Evolutionary conservation across 2,329 filamentous ascomycete genomes (phyloP).

Genomic region (Aspergillus costaricaensis): DNA sequence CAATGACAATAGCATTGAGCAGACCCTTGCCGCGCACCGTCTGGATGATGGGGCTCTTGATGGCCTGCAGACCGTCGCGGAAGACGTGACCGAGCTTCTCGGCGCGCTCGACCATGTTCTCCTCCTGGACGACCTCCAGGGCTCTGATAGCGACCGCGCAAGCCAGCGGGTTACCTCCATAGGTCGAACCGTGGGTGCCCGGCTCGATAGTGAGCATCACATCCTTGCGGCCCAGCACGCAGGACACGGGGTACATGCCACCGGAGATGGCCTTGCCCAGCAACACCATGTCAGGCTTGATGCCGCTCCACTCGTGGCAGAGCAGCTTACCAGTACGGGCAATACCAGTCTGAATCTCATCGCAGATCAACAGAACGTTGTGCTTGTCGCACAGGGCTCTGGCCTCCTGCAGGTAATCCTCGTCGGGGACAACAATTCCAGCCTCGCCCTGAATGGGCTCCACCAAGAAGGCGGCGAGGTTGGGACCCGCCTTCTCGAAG

Average conservation of each 20-base stretch:
- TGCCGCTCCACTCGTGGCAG: constrained; percentile 89
- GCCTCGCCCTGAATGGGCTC: constrained; percentile 98
- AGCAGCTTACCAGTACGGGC: constrained; percentile 92
- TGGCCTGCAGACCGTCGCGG: constrained; percentile 71
- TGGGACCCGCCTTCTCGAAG: constrained; percentile 76
- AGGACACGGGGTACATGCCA: constrained; percentile 98
- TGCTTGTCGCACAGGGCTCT: constrained; percentile 88
- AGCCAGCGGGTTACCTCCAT: constrained; percentile 93
- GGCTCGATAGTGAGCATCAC: constrained; percentile 96
- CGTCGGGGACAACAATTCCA: constrained; percentile 91
- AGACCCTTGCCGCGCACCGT: constrained; percentile 87
- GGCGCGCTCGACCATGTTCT: constrained; percentile 80
- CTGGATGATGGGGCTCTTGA: constrained; percentile 80
- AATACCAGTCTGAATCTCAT: constrained; percentile 98
- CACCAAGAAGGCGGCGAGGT: constrained; percentile 89
- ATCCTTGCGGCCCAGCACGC: constrained; percentile 82
- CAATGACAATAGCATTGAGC: constrained; percentile 93
- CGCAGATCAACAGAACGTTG: constrained; percentile 93
- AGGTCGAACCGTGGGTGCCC: constrained; percentile 97
- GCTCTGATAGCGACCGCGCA: constrained; percentile 95
- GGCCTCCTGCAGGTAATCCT: constrained; percentile 79
- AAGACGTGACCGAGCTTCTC: constrained; percentile 80
- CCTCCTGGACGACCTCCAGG: constrained; percentile 89
- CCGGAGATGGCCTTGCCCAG: constrained; percentile 97
- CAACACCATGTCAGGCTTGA: constrained; percentile 93